A percentile compares a stretch with the other conserved stretches of the same genome.
These are phyloP conservation scores for Aphanomyces invadans DNA, from an alignment of 352 stramenopile genomes.

Conservation along the genomic window DNA sequence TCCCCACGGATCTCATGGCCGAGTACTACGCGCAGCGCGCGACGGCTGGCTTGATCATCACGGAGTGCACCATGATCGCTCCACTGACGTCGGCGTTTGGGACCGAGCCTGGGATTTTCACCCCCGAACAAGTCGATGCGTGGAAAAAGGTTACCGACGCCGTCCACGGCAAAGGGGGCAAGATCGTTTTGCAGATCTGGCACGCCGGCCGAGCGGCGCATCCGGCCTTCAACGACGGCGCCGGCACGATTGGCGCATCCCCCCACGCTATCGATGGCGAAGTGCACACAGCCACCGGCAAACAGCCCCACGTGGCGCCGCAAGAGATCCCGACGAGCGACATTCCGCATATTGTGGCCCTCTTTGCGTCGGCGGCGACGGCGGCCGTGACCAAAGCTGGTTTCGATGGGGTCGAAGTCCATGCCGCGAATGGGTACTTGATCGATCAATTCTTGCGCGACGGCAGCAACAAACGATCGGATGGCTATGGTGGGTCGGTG, in stretches of 20 bases:
- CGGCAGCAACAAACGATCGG: constrained; percentile 66
- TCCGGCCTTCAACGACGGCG: constrained; percentile 28
- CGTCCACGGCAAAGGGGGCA: constrained; percentile 67
- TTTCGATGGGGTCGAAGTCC: constrained; percentile 87
- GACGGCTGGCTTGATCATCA: constrained; percentile 10
- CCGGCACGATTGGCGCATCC: constrained; percentile 24
- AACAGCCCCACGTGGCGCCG: constrained; percentile 39
- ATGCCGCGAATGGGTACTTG: constrained; percentile 87
- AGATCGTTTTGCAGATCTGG: constrained; percentile 82
- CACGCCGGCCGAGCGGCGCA: constrained; percentile 70
- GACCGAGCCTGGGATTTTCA: constrained; percentile 39
- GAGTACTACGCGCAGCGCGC: constrained; percentile 14
- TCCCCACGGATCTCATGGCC: constrained; percentile 11
- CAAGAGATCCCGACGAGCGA: constrained; percentile 60
- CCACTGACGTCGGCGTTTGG: constrained; percentile 14
- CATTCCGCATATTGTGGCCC: constrained; percentile 48
- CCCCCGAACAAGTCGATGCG: constrained; percentile 34
- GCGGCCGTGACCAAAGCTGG: constrained; percentile 54
- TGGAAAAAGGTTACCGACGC: constrained; percentile 53
- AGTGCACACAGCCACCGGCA: background rate
- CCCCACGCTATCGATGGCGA: constrained; percentile 25
- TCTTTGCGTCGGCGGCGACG: constrained; percentile 48
- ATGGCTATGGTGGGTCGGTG: constrained; percentile 77
- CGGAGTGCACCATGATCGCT: constrained; percentile 17
- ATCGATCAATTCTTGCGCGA: constrained; percentile 86